Conservation (phyloP, 768 basidiomycete species). For the Candolleomyces efflorescens region DNA sequence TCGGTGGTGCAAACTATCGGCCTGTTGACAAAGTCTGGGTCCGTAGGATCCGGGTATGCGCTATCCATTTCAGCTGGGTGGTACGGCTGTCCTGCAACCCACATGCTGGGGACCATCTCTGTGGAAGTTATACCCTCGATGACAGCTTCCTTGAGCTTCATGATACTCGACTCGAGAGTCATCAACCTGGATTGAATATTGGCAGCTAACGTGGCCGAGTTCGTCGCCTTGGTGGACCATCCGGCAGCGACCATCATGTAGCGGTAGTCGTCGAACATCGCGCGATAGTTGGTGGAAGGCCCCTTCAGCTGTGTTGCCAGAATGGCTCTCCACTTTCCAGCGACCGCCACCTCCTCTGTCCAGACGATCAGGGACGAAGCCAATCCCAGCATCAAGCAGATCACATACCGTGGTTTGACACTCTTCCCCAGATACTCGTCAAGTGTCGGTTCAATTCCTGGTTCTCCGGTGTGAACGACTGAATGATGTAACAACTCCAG, state of each 20-base stretch:
- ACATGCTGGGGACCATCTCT: conserved; percentile 16
- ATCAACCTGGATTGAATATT: background rate
- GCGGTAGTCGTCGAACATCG: background rate
- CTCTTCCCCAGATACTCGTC: background rate
- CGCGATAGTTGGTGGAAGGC: background rate
- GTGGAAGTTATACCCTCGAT: conserved; percentile 25
- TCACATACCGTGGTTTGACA: background rate
- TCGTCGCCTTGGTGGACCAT: background rate
- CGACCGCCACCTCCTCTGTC: conserved; percentile 37
- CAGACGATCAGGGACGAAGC: background rate
- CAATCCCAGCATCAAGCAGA: background rate
- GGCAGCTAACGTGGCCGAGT: background rate
- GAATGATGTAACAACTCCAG: background rate
- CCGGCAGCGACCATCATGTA: background rate
- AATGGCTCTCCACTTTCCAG: conserved; percentile 40
- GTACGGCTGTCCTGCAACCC: conserved; percentile 10
- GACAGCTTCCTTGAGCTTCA: conserved; percentile 20
- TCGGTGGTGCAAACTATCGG: conserved; percentile 4
- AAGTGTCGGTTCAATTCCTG: background rate
- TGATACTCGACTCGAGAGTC: conserved; percentile 4
- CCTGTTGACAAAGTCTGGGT: background rate
- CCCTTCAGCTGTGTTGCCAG: conserved; percentile 1
- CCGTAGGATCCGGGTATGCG: conserved; percentile 17
- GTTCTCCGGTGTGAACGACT: background rate
- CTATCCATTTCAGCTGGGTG: conserved; percentile 18